Evolutionary conservation across 2,329 filamentous ascomycete species (phyloP), one percentile per base, ranked within the genome.

Genomic region (Xylariaceae sp.): DNA sequence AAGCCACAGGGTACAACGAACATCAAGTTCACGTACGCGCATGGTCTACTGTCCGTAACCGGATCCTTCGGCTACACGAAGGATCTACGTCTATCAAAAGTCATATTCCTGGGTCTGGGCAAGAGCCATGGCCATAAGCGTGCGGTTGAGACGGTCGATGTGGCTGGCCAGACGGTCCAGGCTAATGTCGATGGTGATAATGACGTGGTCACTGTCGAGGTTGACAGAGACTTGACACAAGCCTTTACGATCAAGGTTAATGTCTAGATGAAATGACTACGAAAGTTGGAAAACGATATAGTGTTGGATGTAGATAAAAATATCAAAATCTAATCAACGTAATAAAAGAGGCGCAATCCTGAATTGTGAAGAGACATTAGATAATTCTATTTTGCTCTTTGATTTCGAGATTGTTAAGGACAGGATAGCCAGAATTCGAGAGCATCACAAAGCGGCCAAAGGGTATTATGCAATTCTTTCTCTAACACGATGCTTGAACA

Each of bases 11-110:
- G 66, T 1, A 83, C 79, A n/a, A 84, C 80, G 6, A 75, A 83
- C 53, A 78, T 92, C 49, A 72, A 75, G 12, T 90, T 93, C 64
- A 65, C 70, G 7, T 93, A 85, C 68, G 74, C 79, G 41, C 69
- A 79, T 2, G 82, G 82, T 29, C 74, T 75, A 53, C 78, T 90
- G 21, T 74, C 64, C 0, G 73, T 81, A 31, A 75, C 73, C 2
- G 87, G 87, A 0, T 71, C 66, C 2, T 89, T 87, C 67, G 81
- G 73, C 1, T 87, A 83, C 67, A 66, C 39, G 23, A 23, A 63
- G 68, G 56, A 77, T 74, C 1, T 73, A 69, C 4, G 71, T 43
- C 74, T 87, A 43, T 67, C 73, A 40, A 82, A 77, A 63, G 71
- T 87, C 33, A 83, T 79, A 2, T 71, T 87, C 45, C 67, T 87